Conservation (phyloP, 2,329 filamentous ascomycete species). For the Cytospora chrysosperma region DNA sequence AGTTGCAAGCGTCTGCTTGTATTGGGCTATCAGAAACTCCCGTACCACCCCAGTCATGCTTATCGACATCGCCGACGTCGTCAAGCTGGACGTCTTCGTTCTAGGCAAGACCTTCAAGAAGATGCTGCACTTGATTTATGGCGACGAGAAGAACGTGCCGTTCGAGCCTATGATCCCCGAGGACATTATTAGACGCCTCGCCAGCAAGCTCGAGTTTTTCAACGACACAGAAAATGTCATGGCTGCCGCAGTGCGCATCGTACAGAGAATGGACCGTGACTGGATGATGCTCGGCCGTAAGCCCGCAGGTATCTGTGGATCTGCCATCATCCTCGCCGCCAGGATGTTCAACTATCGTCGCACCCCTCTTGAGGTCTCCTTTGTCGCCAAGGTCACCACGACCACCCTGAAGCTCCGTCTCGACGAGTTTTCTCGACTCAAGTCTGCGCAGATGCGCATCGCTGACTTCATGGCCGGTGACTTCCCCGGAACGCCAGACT, state of each 20-base stretch:
- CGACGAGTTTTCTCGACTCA: conserved; percentile 86
- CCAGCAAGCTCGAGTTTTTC: conserved; percentile 87
- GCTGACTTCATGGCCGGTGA: conserved; percentile 58
- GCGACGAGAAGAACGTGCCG: conserved; percentile 39
- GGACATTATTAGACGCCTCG: conserved; percentile 88
- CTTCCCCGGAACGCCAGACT: conserved; percentile 50
- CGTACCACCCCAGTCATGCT: conserved; percentile 84
- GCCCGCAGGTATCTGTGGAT: conserved; percentile 90
- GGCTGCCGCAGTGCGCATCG: conserved; percentile 80
- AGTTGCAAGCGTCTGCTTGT: conserved; percentile 88
- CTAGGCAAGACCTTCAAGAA: conserved; percentile 89
- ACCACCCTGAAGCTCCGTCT: conserved; percentile 89
- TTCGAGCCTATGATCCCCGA: conserved; percentile 76
- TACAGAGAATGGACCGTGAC: conserved; percentile 90
- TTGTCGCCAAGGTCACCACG: conserved; percentile 94
- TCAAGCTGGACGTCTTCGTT: conserved; percentile 84
- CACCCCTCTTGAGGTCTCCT: conserved; percentile 92
- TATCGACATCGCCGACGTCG: conserved; percentile 89
- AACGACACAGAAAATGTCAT: conserved; percentile 79
- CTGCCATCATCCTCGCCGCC: conserved; percentile 89
- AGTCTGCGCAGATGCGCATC: conserved; percentile 80
- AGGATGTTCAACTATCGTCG: conserved; percentile 98
- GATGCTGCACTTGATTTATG: conserved; percentile 67
- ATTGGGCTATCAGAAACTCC: conserved; percentile 79
- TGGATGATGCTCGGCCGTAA: conserved; percentile 96